Conservation (phyloP, 257 asterid species). For the Solanum bulbocastanum region DNA sequence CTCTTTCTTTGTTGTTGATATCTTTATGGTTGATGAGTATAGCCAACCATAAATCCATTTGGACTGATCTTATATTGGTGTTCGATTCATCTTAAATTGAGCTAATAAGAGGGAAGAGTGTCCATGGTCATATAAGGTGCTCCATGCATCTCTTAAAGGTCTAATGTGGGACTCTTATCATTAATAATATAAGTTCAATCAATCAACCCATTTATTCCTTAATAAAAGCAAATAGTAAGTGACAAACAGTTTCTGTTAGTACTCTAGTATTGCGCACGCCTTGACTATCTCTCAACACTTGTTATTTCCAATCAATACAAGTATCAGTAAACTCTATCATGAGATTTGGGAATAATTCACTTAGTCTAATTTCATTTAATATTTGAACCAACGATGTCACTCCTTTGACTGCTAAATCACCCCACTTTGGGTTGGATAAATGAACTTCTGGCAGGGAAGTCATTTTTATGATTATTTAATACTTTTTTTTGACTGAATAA, state of each 20-base stretch:
- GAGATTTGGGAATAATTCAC: neutral
- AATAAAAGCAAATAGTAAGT: too few species aligned
- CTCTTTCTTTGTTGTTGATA: neutral
- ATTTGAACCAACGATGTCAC: too few species aligned
- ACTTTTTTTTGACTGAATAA: neutral
- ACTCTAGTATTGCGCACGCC: neutral
- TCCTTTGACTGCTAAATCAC: too few species aligned
- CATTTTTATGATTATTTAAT: neutral
- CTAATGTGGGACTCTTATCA: too few species aligned
- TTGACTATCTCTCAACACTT: neutral
- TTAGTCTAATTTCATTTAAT: too few species aligned
- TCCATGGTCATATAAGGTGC: neutral
- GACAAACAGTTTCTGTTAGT: too few species aligned
- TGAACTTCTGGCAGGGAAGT: too few species aligned
- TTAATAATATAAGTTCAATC: too few species aligned
- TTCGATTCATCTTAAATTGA: neutral
- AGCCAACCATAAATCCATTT: too few species aligned
- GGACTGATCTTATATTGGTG: neutral
- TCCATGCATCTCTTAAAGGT: neutral
- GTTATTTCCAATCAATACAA: neutral
- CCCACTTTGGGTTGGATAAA: too few species aligned
- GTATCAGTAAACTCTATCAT: neutral
- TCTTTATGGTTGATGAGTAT: neutral
- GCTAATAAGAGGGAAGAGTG: neutral
- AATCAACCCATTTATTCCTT: too few species aligned